phyloP scores from a whole-genome alignment of 805 yeast species.

The Kazachstania kunashirensis region DNA sequence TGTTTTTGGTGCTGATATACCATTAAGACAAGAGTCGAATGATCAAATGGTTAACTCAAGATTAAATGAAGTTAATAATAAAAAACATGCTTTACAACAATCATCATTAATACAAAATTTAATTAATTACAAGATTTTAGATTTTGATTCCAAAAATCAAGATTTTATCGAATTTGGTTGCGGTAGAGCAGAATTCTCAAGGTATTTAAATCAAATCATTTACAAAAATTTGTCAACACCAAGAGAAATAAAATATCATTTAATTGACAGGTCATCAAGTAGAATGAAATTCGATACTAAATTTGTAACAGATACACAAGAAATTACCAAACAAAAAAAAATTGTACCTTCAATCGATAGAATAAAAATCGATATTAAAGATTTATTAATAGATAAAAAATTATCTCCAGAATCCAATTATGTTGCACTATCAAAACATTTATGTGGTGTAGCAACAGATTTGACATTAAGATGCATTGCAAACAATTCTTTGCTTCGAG shows the following conservation, averaged over 20 bases:
- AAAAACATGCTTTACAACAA: slow-evolving; percentile 77
- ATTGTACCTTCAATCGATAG: slow-evolving; percentile 5
- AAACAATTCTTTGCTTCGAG: slow-evolving; percentile 25
- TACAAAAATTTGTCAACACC: background rate
- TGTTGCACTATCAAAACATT: slow-evolving; percentile 74
- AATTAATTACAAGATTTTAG: slow-evolving; percentile 34
- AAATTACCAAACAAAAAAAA: slow-evolving; percentile 6
- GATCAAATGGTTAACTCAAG: slow-evolving; percentile 23
- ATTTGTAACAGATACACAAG: slow-evolving; percentile 44
- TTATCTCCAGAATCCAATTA: slow-evolving; percentile 12
- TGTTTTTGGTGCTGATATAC: background rate
- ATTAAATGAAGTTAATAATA: slow-evolving; percentile 39
- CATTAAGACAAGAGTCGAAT: slow-evolving; percentile 3
- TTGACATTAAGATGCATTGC: slow-evolving; percentile 59
- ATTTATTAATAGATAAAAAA: slow-evolving; percentile 44
- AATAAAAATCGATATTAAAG: slow-evolving; percentile 67
- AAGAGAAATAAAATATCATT: slow-evolving; percentile 32
- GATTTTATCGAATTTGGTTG: slow-evolving; percentile 77
- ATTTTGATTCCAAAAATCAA: slow-evolving; percentile 8
- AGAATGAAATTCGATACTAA: slow-evolving; percentile 72
- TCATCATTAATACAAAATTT: slow-evolving; percentile 68
- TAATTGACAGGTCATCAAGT: slow-evolving; percentile 69
- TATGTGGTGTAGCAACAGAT: slow-evolving; percentile 93
- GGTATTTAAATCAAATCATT: slow-evolving; percentile 39
- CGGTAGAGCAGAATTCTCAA: slow-evolving; percentile 76